Conservation (phyloP, 306 rosid genomes). For the Pyrus betulifolia region DNA sequence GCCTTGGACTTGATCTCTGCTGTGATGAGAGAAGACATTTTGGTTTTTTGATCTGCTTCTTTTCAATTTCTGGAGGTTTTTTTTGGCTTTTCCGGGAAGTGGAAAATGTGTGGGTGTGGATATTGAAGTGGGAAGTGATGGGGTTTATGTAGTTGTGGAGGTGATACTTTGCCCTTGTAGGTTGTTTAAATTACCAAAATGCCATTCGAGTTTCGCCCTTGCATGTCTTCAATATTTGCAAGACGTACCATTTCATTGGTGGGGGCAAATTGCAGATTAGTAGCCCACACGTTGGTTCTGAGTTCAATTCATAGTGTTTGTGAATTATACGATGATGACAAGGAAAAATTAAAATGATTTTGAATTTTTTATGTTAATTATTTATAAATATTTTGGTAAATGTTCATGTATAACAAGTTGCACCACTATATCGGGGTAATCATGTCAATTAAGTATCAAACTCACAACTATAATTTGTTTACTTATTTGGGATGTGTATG, state of each 20-base stretch:
- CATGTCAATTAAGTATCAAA: no score
- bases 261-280: no score
- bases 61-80: not conserved
- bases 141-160: conserved; percentile 32
- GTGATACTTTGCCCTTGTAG: conserved; percentile 26
- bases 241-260: conserved; percentile 14
- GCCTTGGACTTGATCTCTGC: conserved; percentile 46
- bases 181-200: not conserved
- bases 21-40: conserved; percentile 52
- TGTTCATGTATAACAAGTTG: no score
- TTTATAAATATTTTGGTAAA: no score
- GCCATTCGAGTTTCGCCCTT: conserved; percentile 18
- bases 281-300: rapidly evolving
- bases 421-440: no score
- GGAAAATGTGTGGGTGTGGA: not conserved
- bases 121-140: not conserved
- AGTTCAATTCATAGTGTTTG: rapidly evolving
- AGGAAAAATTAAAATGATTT: rapidly evolving
- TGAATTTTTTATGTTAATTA: no score
- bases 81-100: no score
- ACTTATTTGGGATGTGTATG: no score
- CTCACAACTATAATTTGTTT: no score
- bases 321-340: no score
- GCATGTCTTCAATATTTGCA: not conserved
- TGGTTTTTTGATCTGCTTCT: not conserved